Conservation (phyloP, 2,329 filamentous ascomycete species). For the Claviceps quebecensis region DNA sequence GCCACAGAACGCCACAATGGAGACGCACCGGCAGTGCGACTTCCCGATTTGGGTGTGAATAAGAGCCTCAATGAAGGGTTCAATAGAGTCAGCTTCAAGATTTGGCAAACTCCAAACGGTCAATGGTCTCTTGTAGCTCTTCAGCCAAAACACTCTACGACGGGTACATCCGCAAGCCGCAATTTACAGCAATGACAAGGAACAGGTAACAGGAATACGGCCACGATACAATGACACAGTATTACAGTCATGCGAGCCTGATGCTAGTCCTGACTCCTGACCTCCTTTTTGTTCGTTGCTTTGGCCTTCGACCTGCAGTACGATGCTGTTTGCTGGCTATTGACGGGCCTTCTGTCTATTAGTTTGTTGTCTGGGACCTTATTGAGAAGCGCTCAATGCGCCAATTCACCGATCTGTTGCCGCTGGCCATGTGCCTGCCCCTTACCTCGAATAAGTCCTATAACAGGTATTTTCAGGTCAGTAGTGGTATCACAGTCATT, state of each 20-base stretch:
- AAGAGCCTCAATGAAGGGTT: conserved; percentile 21
- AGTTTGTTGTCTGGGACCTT: not conserved
- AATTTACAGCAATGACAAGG: too few species aligned
- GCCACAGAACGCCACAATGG: conserved; percentile 5
- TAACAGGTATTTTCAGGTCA: not conserved
- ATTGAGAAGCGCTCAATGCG: not conserved
- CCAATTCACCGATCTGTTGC: not conserved
- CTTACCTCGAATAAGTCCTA: not conserved
- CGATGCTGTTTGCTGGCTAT: conserved; percentile 3
- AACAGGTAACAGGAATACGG: too few species aligned
- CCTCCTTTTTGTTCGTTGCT: not conserved
- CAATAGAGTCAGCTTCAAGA: conserved; percentile 14
- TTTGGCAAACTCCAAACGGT: conserved; percentile 4
- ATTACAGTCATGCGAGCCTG: too few species aligned
- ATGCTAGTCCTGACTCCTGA: too few species aligned
- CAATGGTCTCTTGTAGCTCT: conserved; percentile 3
- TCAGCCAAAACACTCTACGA: not conserved
- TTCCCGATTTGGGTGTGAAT: conserved; percentile 22
- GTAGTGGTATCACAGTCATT: not conserved
- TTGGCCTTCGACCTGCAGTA: not conserved
- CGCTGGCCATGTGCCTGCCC: not conserved
- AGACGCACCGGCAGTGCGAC: conserved; percentile 5
- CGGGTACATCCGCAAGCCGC: not conserved
- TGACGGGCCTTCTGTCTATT: not conserved
- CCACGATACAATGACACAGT: too few species aligned